Base-by-base conservation (phyloP, 257 asterid species). In the Solanum infundibuliforme region DNA sequence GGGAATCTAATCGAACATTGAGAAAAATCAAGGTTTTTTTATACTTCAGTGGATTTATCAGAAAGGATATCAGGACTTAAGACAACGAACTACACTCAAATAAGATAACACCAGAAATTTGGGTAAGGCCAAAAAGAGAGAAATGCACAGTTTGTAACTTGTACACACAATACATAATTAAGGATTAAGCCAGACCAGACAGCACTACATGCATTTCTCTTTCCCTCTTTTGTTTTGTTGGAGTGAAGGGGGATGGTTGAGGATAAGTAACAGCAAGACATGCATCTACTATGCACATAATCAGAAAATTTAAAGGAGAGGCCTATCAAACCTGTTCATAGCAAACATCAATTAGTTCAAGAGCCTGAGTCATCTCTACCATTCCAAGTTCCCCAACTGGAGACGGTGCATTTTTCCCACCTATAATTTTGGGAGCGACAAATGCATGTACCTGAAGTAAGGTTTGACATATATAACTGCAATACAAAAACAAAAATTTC, bases 341-440 rank as follows among this genome's bases (percentile, higher is more conserved):
- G 48, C 90, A 92, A 84, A 94, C 98, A 89, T 97, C 99, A 89
- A 87, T 88, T 74, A 97, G 88, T 89, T 95, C 98, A 89, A 97
- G 71, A 71, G 99, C 99, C 88, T 97, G 99, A 68, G 99, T 89
- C 99, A 97, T 97, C 94, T 97, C 99, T 91, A 97, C 98, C 99
- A 97, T 97, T 88, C 99, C 99, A 77, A 97, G 98, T 89, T 97
- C 99, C 72, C 99, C 98, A 8, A 96, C 96, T 38, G 99, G 99
- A 43, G 99, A 92, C 0, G 99, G 99, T 23, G 99, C 99, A 92
- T 92, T 92, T 88, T 88, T 93, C 83, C 99, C 99, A 35, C 99
- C 99, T 87, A 97, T 94, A 81, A 97, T 97, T 91, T 96, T 96
- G 73, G 99, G 99, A 86, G 99, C 99, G 72, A 97, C 93, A 90